phyloP scores from a whole-genome alignment of 2,329 filamentous ascomycete species.

The Coniochaeta prunicola region DNA sequence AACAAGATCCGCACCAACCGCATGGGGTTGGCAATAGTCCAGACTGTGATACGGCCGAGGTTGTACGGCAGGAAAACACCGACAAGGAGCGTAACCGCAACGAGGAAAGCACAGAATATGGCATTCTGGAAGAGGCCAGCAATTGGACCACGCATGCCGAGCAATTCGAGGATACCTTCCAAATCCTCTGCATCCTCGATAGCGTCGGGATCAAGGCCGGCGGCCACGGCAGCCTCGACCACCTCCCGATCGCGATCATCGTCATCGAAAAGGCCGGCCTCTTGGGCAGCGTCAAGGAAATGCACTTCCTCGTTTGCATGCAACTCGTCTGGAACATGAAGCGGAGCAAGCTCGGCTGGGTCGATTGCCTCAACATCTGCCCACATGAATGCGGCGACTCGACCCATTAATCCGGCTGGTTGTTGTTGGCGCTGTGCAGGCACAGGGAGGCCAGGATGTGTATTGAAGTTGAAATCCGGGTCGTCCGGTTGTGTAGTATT shows the following conservation, averaged over 20 bases:
- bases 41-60: conserved; percentile 75
- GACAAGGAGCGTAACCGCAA: conserved; percentile 76
- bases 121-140: conserved; percentile 89
- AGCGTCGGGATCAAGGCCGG: conserved; percentile 65
- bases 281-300: conserved; percentile 15
- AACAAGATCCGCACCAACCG: conserved; percentile 68
- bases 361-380: conserved; percentile 46
- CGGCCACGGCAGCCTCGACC: conserved; percentile 56
- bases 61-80: conserved; percentile 92
- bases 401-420: conserved; percentile 30
- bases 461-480: conserved; percentile 2
- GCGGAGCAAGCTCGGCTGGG: conserved; percentile 38
- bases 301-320: conserved; percentile 15
- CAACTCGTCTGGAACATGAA: conserved; percentile 27
- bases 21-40: conserved; percentile 72
- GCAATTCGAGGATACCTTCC: conserved; percentile 90
- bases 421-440: conserved; percentile 11
- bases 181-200: conserved; percentile 88
- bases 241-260: conserved; percentile 48
- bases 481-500: not conserved
- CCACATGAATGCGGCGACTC: conserved; percentile 56
- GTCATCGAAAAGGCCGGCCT: conserved; percentile 11
- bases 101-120: conserved; percentile 85
- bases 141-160: conserved; percentile 92
- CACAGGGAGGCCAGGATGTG: not conserved